Conservation (phyloP, 345 rosid species). For the Citrus cavaleriei region DNA sequence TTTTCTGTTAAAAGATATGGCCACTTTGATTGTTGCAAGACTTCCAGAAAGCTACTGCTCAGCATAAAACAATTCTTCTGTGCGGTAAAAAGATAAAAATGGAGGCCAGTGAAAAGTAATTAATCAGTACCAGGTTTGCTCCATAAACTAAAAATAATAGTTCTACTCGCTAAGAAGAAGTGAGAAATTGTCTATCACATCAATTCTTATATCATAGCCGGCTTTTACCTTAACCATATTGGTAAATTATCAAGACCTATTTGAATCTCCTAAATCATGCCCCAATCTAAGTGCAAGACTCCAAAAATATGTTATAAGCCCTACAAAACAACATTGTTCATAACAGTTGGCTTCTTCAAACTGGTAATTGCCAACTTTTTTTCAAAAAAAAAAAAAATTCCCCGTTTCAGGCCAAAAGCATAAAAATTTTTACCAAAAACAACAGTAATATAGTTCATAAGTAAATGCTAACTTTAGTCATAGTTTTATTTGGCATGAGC, state of each 20-base stretch:
- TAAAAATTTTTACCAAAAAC: background rate
- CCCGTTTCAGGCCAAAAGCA: background rate
- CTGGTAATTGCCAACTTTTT: background rate
- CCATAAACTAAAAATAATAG: background rate
- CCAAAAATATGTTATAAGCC: background rate
- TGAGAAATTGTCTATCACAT: background rate
- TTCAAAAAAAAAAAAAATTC: no score
- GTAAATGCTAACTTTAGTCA: background rate
- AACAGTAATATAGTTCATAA: background rate
- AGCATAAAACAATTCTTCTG: conserved; percentile 21
- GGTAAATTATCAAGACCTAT: conserved; percentile 1
- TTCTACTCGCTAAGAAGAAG: background rate
- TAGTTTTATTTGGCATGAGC: background rate
- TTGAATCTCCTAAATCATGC: background rate
- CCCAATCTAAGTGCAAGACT: background rate
- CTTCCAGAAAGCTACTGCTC: conserved; percentile 9
- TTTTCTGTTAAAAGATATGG: conserved; percentile 5
- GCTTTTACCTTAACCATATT: background rate
- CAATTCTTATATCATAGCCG: background rate
- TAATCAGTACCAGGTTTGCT: background rate
- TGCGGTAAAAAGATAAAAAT: background rate
- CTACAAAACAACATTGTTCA: background rate
- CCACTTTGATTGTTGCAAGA: conserved; percentile 13
- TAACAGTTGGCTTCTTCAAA: background rate
- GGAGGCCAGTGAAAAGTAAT: background rate